A percentile compares a stretch with the other conserved stretches of the same genome.
Evolutionary conservation across 768 basidiomycete genomes (phyloP).

Genomic region (Exidia glandulosa): DNA sequence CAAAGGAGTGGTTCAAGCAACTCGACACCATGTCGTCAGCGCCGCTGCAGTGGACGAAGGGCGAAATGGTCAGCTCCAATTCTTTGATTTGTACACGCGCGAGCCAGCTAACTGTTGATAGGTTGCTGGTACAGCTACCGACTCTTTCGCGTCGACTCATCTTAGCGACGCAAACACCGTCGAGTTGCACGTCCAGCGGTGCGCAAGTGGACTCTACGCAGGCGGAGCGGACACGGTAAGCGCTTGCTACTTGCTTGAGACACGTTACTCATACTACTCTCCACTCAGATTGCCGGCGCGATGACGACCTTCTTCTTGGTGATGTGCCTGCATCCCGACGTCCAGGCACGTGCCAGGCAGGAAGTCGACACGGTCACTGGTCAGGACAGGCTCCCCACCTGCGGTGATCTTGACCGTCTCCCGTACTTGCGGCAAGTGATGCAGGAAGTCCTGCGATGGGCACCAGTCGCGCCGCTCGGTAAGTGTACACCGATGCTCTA

Average conservation of each 20-base stretch:
- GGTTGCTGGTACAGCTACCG: slow-evolving; percentile 30
- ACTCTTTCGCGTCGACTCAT: slow-evolving; percentile 33
- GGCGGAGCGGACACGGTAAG: slow-evolving; percentile 11
- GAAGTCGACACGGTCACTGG: slow-evolving; percentile 9
- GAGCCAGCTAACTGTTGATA: slow-evolving; percentile 7
- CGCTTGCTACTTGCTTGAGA: neutral
- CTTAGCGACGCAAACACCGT: slow-evolving; percentile 18
- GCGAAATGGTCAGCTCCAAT: slow-evolving; percentile 34
- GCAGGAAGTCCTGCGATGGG: slow-evolving; percentile 9
- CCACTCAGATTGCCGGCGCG: slow-evolving; percentile 5
- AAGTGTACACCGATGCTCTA: neutral
- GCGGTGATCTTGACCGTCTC: neutral
- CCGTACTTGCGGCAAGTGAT: slow-evolving; percentile 4
- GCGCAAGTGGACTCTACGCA: slow-evolving; percentile 5
- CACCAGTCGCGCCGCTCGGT: slow-evolving; percentile 7
- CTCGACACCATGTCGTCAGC: slow-evolving; percentile 29
- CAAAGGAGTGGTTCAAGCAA: slow-evolving; percentile 9
- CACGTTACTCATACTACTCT: neutral
- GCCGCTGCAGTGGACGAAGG: slow-evolving; percentile 33
- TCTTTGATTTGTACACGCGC: neutral
- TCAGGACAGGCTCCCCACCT: slow-evolving; percentile 6
- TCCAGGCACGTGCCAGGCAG: slow-evolving; percentile 8
- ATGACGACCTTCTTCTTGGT: slow-evolving; percentile 11
- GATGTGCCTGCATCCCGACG: slow-evolving; percentile 9
- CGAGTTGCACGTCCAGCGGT: slow-evolving; percentile 6